Conservation (phyloP, 2,329 filamentous ascomycete species). For the Daldinia sp. region DNA sequence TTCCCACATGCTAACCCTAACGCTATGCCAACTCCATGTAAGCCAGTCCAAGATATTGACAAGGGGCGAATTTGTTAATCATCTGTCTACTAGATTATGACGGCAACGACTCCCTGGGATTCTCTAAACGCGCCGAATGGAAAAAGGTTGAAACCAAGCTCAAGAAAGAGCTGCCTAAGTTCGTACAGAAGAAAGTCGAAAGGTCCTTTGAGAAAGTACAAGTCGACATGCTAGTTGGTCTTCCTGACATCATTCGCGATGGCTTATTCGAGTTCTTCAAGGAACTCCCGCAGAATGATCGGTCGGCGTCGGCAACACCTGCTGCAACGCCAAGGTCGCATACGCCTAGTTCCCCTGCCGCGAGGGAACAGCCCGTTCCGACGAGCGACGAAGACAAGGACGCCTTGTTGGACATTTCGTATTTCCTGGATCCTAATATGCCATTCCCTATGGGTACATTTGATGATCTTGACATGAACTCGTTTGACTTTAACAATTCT, state of each 20-base stretch:
- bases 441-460: constrained; percentile 8
- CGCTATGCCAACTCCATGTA: constrained; percentile 45
- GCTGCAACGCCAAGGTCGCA: constrained; percentile 32
- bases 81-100: constrained; percentile 39
- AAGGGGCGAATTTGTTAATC: constrained; percentile 21
- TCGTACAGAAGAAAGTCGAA: constrained; percentile 43
- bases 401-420: constrained; percentile 30
- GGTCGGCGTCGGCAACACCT: constrained; percentile 36
- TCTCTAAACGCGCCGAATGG: constrained; percentile 36
- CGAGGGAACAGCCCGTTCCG: constrained; percentile 5
- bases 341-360: constrained; percentile 15
- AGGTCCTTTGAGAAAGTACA: constrained; percentile 41
- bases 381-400: constrained; percentile 13
- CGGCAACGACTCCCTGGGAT: constrained; percentile 31
- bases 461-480: constrained; percentile 27
- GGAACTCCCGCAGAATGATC: constrained; percentile 35
- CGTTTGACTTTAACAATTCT: constrained; percentile 19
- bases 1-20: constrained; percentile 43
- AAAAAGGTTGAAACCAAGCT: constrained; percentile 41
- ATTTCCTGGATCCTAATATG: constrained; percentile 27
- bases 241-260: constrained; percentile 43
- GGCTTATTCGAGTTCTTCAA: constrained; percentile 41
- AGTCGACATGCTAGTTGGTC: constrained; percentile 35
- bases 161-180: constrained; percentile 41
- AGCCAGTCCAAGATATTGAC: constrained; percentile 7